phyloP scores from a whole-genome alignment of 2,329 filamentous ascomycete genomes.

The Colletotrichum noveboracense region DNA sequence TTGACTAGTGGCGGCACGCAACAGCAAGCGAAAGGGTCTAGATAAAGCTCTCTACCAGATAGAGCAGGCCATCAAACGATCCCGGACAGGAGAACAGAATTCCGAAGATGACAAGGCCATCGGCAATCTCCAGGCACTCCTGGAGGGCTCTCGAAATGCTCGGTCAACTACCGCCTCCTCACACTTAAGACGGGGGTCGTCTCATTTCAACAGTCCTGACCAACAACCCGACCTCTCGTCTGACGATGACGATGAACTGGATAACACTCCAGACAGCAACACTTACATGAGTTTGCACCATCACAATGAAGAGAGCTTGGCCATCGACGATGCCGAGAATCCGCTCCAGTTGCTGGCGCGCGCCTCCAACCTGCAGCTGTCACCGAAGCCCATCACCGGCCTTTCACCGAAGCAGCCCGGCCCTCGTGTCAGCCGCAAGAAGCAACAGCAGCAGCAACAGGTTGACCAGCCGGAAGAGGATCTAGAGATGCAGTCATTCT shows the following conservation, averaged over 20 bases:
- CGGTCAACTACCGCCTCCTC: conserved; percentile 25
- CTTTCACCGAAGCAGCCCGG: conserved; percentile 20
- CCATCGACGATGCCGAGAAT: conserved; percentile 77
- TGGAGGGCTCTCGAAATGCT: conserved; percentile 31
- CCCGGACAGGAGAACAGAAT: conserved; percentile 49
- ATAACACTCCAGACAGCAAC: conserved; percentile 28
- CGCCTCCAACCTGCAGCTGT: conserved; percentile 71
- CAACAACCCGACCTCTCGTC: conserved; percentile 35
- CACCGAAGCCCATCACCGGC: conserved; percentile 37
- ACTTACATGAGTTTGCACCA: conserved; percentile 26
- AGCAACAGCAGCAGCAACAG: conserved; percentile 1
- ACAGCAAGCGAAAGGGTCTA: conserved; percentile 74
- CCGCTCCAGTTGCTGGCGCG: conserved; percentile 75
- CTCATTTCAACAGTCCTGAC: conserved; percentile 23
- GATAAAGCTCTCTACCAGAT: conserved; percentile 79
- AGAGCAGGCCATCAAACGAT: conserved; percentile 69
- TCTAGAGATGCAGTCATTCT: conserved; percentile 66
- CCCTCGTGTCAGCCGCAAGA: conserved; percentile 18
- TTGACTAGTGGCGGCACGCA: background rate
- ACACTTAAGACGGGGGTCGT: conserved; percentile 14
- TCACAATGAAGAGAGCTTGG: conserved; percentile 54
- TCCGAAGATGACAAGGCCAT: conserved; percentile 52
- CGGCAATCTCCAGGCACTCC: conserved; percentile 44
- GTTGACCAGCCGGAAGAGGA: conserved; percentile 40
- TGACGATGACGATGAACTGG: conserved; percentile 36